These are phyloP conservation scores for Colletotrichum sp. DNA, from an alignment of 2,329 filamentous ascomycete species.

Conservation along the genomic window DNA sequence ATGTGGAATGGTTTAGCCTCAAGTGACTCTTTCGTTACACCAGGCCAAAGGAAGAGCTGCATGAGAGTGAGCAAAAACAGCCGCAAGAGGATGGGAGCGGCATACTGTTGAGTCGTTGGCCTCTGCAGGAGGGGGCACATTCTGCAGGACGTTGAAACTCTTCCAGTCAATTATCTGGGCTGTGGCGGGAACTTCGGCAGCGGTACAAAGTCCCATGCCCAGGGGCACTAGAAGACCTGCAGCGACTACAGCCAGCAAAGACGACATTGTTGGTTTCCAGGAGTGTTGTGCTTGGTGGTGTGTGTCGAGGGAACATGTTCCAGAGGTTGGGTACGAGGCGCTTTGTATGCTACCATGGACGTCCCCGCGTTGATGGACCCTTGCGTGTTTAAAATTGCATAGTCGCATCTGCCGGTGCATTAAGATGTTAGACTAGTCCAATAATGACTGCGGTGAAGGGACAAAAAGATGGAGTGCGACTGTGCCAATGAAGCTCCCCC, in stretches of 20 bases:
- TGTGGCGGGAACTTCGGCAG: not conserved
- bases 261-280: not conserved
- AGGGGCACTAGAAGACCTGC: not conserved
- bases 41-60: conserved; percentile 43
- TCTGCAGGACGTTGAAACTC: conserved; percentile 45
- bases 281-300: not conserved
- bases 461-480: not conserved
- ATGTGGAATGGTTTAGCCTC: conserved; percentile 44
- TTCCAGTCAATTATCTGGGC: conserved; percentile 49
- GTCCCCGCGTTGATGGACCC: not conserved
- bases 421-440: not conserved
- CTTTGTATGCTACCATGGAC: not conserved
- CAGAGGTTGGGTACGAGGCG: not conserved
- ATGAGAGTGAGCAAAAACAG: not conserved
- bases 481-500: not conserved
- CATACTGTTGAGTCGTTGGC: conserved; percentile 40
- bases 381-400: not conserved
- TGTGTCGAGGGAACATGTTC: not conserved
- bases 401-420: not conserved
- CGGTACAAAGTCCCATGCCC: not conserved
- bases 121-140: conserved; percentile 40
- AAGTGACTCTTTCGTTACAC: conserved; percentile 41
- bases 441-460: not conserved
- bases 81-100: not conserved
- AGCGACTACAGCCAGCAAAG: not conserved